These are phyloP conservation scores for Funneliformis caledonium DNA, from an alignment of 371 early-diverging fungal genomes.

Conservation along the genomic window DNA sequence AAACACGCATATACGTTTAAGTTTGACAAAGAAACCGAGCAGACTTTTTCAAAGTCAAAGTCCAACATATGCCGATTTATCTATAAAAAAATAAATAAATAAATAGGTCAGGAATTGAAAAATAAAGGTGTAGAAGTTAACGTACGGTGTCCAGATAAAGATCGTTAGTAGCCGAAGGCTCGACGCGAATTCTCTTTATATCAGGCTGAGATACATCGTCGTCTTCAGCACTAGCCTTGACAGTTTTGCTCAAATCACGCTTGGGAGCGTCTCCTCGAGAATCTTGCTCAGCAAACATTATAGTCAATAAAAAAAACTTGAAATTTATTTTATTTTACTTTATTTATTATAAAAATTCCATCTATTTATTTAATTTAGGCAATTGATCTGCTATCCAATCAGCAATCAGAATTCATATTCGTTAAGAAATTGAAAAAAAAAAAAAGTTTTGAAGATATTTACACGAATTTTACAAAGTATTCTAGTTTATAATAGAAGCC, in stretches of 20 bases:
- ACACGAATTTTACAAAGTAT: too few relatives aligned
- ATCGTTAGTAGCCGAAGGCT: constrained; percentile 45
- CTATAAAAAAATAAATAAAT: not conserved
- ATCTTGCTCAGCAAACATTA: not conserved
- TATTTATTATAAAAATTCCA: too few relatives aligned
- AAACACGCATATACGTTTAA: constrained; percentile 97
- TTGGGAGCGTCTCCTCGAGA: not conserved
- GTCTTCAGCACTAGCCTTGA: not conserved
- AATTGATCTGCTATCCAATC: too few relatives aligned
- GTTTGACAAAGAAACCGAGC: constrained; percentile 92
- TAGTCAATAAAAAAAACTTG: too few relatives aligned
- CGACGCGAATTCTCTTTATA: constrained; percentile 30
- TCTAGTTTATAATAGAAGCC: too few relatives aligned
- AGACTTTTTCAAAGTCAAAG: constrained; percentile 98
- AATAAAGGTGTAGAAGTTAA: not conserved
- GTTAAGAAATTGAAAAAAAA: too few relatives aligned
- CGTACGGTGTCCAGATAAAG: constrained; percentile 59
- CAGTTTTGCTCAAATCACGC: not conserved
- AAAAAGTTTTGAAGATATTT: too few relatives aligned
- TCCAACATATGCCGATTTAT: constrained; percentile 91
- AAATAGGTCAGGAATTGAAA: not conserved
- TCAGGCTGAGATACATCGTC: constrained; percentile 1
- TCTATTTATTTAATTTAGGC: too few relatives aligned
- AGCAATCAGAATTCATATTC: too few relatives aligned
- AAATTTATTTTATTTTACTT: too few relatives aligned